phyloP scores from a whole-genome alignment of 1,139 yeast genomes.

The Geotrichum restrictum region DNA sequence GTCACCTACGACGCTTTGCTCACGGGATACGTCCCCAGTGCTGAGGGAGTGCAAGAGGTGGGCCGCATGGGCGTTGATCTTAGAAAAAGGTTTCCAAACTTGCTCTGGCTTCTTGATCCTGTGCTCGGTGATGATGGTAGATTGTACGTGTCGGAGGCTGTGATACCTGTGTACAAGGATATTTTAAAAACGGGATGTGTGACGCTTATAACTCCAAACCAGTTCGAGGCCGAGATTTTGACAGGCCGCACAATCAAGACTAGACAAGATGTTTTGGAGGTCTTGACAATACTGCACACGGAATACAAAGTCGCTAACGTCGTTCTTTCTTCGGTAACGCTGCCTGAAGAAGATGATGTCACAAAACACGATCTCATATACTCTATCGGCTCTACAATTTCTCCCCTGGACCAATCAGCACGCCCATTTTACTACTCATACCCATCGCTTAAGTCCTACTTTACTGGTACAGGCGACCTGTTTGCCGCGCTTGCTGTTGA shows the following conservation, averaged over 20 bases:
- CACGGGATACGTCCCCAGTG: conserved; percentile 71
- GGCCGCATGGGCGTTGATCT: conserved; percentile 43
- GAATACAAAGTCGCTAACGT: conserved; percentile 55
- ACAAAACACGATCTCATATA: conserved; percentile 37
- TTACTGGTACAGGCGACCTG: conserved; percentile 91
- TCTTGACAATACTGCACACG: conserved; percentile 50
- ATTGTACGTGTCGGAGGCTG: conserved; percentile 69
- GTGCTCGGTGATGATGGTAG: conserved; percentile 91
- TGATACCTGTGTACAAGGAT: conserved; percentile 61
- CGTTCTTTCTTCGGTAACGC: conserved; percentile 61
- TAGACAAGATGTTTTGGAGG: conserved; percentile 43
- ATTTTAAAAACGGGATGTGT: conserved; percentile 52
- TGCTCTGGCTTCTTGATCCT: conserved; percentile 74
- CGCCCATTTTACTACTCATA: conserved; percentile 44
- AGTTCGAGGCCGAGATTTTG: conserved; percentile 77
- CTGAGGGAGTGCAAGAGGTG: conserved; percentile 48
- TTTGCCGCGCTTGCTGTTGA: conserved; percentile 76
- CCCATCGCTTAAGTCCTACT: conserved; percentile 62
- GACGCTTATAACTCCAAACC: conserved; percentile 81
- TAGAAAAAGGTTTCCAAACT: conserved; percentile 28
- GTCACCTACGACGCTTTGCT: conserved; percentile 56
- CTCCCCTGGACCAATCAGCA: conserved; percentile 4
- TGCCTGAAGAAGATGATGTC: conserved; percentile 24
- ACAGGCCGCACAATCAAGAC: conserved; percentile 51
- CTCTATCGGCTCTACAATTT: conserved; percentile 51